Evolutionary conservation across 768 basidiomycete genomes (phyloP).

Genomic region (Kwoniella sp.): DNA sequence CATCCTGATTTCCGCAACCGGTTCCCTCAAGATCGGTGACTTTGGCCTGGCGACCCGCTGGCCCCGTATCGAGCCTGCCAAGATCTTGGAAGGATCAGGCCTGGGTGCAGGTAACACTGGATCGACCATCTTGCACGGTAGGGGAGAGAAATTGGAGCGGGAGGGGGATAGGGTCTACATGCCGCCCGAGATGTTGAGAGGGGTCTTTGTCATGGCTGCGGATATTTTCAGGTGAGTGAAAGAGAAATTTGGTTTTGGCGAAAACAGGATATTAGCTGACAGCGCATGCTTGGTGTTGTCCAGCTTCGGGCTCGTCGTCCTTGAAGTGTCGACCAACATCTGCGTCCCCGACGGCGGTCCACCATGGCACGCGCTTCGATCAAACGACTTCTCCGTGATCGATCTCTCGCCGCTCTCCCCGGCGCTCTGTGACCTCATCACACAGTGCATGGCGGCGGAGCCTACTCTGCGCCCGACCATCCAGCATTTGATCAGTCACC

Average conservation of each 20-base stretch:
- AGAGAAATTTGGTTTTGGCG: no score
- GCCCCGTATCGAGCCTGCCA: conserved; percentile 66
- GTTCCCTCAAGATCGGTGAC: conserved; percentile 94
- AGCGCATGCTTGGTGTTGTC: conserved; percentile 45
- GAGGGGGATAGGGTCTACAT: conserved; percentile 98
- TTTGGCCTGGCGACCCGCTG: conserved; percentile 96
- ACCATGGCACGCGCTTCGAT: conserved; percentile 88
- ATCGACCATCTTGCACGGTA: neutral
- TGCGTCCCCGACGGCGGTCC: conserved; percentile 94
- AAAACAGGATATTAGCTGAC: conserved; percentile 3
- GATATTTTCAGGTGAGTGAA: conserved; percentile 91
- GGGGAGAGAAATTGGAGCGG: conserved; percentile 66
- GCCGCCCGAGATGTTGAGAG: conserved; percentile 92
- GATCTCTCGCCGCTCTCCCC: conserved; percentile 54
- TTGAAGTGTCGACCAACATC: conserved; percentile 94
- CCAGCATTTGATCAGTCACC: conserved; percentile 43
- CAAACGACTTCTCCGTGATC: conserved; percentile 78
- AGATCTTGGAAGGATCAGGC: conserved; percentile 51
- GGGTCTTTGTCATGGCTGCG: conserved; percentile 86
- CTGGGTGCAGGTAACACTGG: conserved; percentile 36
- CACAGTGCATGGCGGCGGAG: conserved; percentile 47
- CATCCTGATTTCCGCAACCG: conserved; percentile 83
- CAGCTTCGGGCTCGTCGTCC: conserved; percentile 92
- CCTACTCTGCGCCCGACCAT: conserved; percentile 41
- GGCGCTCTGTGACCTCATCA: conserved; percentile 52